Evolutionary conservation across 2,329 filamentous ascomycete genomes (phyloP), one percentile per base, ranked within the genome.

Genomic region (Cryphonectria carpinicola): DNA sequence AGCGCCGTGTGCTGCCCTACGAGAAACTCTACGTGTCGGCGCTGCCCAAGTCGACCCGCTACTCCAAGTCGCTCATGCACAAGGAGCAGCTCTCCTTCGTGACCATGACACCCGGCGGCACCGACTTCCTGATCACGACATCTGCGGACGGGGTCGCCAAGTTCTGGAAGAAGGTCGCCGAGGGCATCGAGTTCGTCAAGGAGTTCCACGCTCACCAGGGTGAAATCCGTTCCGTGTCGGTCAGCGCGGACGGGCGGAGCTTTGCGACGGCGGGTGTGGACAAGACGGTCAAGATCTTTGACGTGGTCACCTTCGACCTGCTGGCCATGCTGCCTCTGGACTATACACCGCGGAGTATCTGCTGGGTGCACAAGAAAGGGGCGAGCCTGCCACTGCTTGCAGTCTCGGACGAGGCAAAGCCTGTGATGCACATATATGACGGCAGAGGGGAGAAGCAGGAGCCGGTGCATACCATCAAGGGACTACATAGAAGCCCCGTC

Each of bases 61-160:
- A 99, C 82, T 97, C 93, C 71, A 97, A 95, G 78, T 98, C 96
- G 62, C 86, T 99, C 77, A 99, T 99, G 97, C 96, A 99, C 87
- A 95, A 95, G 83, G 96, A 99, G 75, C 94, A 97, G 82, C 83
- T 99, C 65, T 89, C 92, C 70, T 98, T 95, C 77, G 89, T 93
- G 73, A 97, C 91, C 17, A 90, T 97, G 80, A 97, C 97, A 1
- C 95, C 95, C 0, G 84, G 92, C 71, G 85, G 92, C 71, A 98
- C 95, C 71, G 96, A 98, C 76, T 99, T 99, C 79, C 85, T 99
- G 52, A 96, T 99, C 73, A 99, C 96, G 1, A 93, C 93, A 72
- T 98, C 96, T 0, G 84, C 93, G 60, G 96, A 99, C 79, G 97
- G 97, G n/a, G 92, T 95, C 0, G 95, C 98, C 76, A 99, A 99